A percentile compares a stretch with the other conserved stretches of the same genome.
These are phyloP conservation scores for Chaetomiaceae sp. DNA, from an alignment of 2,329 filamentous ascomycete species.

Conservation along the genomic window DNA sequence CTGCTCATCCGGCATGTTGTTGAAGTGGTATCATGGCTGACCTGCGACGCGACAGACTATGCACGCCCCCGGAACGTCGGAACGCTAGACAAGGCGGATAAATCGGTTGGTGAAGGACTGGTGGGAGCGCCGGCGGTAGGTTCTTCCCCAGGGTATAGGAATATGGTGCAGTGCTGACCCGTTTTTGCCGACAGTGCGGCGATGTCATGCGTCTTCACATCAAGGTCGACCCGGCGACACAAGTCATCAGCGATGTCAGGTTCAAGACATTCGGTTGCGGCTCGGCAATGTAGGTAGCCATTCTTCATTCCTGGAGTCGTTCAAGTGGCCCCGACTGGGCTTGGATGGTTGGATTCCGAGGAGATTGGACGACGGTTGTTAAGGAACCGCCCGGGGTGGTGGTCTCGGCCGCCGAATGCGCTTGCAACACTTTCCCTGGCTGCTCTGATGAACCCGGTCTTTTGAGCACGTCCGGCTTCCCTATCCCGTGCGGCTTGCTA, in stretches of 20 bases:
- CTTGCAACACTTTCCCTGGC: no score
- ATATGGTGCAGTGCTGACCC: no score
- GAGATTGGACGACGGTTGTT: no score
- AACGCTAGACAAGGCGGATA: constrained; percentile 63
- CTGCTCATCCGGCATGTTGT: constrained; percentile 22
- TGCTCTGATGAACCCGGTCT: no score
- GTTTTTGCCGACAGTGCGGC: constrained; percentile 43
- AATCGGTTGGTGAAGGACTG: constrained; percentile 82
- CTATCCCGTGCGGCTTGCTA: constrained; percentile 2
- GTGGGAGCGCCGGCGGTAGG: constrained; percentile 85
- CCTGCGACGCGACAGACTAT: constrained; percentile 35
- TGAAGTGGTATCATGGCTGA: constrained; percentile 14
- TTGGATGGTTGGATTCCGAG: not conserved
- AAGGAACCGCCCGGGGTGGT: no score
- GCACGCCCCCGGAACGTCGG: constrained; percentile 50
- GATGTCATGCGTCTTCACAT: constrained; percentile 95
- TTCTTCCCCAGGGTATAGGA: not conserved
- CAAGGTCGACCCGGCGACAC: constrained; percentile 78
- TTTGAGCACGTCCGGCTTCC: no score
- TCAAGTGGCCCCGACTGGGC: no score
- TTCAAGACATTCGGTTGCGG: constrained; percentile 98
- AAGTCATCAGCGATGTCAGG: constrained; percentile 89
- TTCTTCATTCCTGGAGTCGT: not conserved
- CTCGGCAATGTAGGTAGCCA: constrained; percentile 61
- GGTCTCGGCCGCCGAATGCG: no score